Conservation (phyloP, 1,139 yeast species). For the Hemisphaericaspora subhashii region DNA sequence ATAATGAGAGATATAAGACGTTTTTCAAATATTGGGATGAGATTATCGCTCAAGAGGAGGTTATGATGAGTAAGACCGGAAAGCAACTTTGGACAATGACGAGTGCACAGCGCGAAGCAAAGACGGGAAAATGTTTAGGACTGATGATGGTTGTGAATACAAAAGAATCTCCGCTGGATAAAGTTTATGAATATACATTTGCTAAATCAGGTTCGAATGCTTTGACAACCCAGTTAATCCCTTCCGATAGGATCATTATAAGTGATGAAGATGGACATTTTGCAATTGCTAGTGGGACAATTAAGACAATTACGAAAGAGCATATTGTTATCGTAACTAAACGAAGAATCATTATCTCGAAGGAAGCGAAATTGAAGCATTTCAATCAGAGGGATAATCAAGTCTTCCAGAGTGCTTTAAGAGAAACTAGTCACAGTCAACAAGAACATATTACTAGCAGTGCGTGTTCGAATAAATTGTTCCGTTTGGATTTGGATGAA, state of each 20-base stretch:
- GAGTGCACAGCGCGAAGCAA: constrained; percentile 62
- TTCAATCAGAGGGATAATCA: constrained; percentile 50
- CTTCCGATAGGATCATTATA: constrained; percentile 56
- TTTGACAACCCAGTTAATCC: neutral
- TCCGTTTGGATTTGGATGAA: constrained; percentile 80
- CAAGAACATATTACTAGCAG: neutral
- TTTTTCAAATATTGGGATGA: constrained; percentile 76
- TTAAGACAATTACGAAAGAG: constrained; percentile 43
- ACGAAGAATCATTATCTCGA: constrained; percentile 51
- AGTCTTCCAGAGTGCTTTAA: constrained; percentile 48
- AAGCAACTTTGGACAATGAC: constrained; percentile 71
- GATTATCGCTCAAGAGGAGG: constrained; percentile 74
- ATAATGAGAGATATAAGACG: constrained; percentile 35
- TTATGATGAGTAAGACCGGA: constrained; percentile 49
- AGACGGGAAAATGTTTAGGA: constrained; percentile 24
- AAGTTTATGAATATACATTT: constrained; percentile 44
- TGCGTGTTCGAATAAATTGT: constrained; percentile 30
- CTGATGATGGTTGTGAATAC: constrained; percentile 58
- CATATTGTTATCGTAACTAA: constrained; percentile 45
- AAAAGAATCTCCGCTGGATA: constrained; percentile 22
- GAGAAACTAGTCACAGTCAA: constrained; percentile 17
- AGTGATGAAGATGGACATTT: constrained; percentile 84
- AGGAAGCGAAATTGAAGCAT: constrained; percentile 35
- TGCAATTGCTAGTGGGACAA: constrained; percentile 65
- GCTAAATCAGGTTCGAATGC: constrained; percentile 6